phyloP scores from a whole-genome alignment of 495 filamentous ascomycete genomes.

The Chlorociboria aeruginascens region DNA sequence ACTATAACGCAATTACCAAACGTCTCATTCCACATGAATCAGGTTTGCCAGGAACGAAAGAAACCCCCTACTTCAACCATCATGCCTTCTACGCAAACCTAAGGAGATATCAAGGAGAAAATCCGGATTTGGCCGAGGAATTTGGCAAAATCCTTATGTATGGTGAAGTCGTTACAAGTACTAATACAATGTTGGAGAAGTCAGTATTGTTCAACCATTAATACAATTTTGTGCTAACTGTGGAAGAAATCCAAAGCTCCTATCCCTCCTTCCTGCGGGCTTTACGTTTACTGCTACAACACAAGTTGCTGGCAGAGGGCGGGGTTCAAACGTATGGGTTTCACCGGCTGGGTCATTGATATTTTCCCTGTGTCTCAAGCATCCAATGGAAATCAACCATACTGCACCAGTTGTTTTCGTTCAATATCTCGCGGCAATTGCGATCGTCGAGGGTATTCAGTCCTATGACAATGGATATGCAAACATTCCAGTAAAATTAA shows the following conservation, averaged over 20 bases:
- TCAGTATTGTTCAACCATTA: slow-evolving; percentile 25
- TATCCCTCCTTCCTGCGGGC: slow-evolving; percentile 65
- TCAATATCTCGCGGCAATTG: slow-evolving; percentile 84
- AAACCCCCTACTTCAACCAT: slow-evolving; percentile 86
- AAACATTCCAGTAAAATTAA: slow-evolving; percentile 68
- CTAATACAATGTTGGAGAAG: slow-evolving; percentile 92
- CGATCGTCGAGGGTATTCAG: slow-evolving; percentile 78
- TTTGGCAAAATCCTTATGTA: slow-evolving; percentile 79
- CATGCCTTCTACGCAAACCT: slow-evolving; percentile 66
- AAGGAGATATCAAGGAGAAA: slow-evolving; percentile 47
- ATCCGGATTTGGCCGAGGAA: slow-evolving; percentile 37
- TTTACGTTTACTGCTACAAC: slow-evolving; percentile 86
- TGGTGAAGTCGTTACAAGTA: slow-evolving; percentile 87
- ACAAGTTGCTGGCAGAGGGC: slow-evolving; percentile 83
- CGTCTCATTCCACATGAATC: slow-evolving; percentile 56
- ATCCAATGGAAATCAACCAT: slow-evolving; percentile 55
- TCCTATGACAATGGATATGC: slow-evolving; percentile 66
- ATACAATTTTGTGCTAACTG: slow-evolving; percentile 11
- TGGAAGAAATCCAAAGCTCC: slow-evolving; percentile 60
- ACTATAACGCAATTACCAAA: slow-evolving; percentile 67
- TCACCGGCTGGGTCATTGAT: slow-evolving; percentile 78
- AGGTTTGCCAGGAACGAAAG: slow-evolving; percentile 55
- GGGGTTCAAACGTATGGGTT: slow-evolving; percentile 90
- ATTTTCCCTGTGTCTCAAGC: slow-evolving; percentile 76
- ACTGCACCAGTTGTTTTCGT: slow-evolving; percentile 84